Base-by-base conservation (phyloP, 371 early-diverging fungal species). In the Rhizomucor pusillus region DNA sequence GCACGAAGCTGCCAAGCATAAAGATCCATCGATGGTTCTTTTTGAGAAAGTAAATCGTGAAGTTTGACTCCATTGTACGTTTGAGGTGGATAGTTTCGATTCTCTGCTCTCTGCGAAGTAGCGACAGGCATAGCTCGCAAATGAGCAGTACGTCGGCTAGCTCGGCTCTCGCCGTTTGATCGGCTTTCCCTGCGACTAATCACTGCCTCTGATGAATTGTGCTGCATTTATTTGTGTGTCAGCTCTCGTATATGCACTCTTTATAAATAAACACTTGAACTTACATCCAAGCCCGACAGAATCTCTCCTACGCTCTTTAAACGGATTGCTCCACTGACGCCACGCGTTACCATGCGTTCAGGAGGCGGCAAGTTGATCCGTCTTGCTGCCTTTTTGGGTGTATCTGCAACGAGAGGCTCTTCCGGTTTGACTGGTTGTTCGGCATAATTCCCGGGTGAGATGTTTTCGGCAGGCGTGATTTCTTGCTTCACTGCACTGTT, bases 1-100 rank as follows among this genome's bases (percentile, higher is more conserved):
- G 88, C 86, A 41, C 81, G 82, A 12, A 90, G 65, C 46, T 90
- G 83, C 87, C 89, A 91, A 19, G 79, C 87, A 62, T 86, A 83
- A 20, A 89, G 62, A 61, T 84, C 80, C 16, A 82, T 54, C 40
- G 66, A 64, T 14, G 64, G 59, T n/a, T 65, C 50, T 35, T 72
- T 64, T 9, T 76, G 65, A 11, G 59, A 54, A 12, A 58, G 62
- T n/a, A 46, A 39, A 57, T 73, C 73, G 6, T 63, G 59, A 20
- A 73, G 55, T 52, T 70, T 73, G 45, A 67, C 62, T 5, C 77
- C 77, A 40, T 73, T 73, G 53, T 76, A 76, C 13, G 64, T 70
- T 18, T 70, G 77, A 1, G 68, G 64, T 13, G 65, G 63, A 50
- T 69, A 66, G 36, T 59, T 50, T 13, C 62, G 59, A 14, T 62